These are phyloP conservation scores for Elymus sibiricus DNA, from an alignment of 176 grass and related monocot genomes.

Conservation along the genomic window DNA sequence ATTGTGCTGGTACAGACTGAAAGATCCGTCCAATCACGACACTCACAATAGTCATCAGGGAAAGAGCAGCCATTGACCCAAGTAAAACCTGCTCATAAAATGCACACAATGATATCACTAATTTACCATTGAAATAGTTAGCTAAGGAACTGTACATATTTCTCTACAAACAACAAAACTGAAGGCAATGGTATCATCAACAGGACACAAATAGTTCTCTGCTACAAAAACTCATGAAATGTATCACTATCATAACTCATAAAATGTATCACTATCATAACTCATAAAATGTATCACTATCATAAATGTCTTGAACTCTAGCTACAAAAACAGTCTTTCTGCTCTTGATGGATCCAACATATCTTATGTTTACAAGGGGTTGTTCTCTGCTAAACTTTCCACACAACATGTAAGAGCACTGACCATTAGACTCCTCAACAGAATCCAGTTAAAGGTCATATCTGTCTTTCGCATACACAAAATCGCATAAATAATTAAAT, in stretches of 20 bases:
- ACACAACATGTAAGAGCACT: background rate
- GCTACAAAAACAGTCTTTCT: background rate
- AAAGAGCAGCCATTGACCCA: slow-evolving; percentile 86
- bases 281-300: background rate
- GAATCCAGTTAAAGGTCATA: background rate
- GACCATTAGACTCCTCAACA: background rate
- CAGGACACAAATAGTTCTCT: background rate
- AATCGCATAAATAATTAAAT: background rate
- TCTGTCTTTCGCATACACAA: background rate
- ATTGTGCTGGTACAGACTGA: slow-evolving; percentile 82
- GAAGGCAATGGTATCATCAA: background rate
- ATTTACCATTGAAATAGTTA: background rate
- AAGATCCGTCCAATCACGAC: slow-evolving; percentile 87
- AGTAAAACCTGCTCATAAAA: slow-evolving; percentile 66
- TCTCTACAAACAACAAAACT: background rate
- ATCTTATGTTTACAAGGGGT: background rate
- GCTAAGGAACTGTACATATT: background rate
- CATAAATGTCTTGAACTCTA: background rate
- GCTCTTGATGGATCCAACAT: background rate
- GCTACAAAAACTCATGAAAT: no score
- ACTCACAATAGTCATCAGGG: slow-evolving; percentile 87
- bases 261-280: no score
- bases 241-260: background rate
- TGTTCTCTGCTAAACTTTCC: background rate
- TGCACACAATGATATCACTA: slow-evolving; percentile 12